Evolutionary conservation across 177 flowering plant species (phyloP).

Genomic region (Vitis hybrid): DNA sequence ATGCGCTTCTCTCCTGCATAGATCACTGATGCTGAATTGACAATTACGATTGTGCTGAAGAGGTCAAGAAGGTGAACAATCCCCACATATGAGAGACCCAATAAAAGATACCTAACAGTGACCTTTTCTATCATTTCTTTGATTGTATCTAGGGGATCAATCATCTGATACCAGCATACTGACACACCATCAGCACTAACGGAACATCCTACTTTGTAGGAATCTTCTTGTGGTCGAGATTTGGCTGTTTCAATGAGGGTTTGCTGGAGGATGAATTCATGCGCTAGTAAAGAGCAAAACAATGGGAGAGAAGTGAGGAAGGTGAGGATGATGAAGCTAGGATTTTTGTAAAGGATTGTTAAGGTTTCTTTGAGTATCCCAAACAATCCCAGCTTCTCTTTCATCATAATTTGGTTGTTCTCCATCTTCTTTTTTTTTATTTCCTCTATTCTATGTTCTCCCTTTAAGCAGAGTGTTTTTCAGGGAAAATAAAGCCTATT

Average conservation of each 20-base stretch:
- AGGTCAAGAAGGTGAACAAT: conserved; percentile 28
- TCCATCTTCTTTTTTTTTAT: background rate
- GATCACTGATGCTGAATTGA: conserved; percentile 19
- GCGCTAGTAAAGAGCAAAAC: no score
- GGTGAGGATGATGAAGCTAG: conserved; percentile 18
- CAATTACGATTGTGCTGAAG: conserved; percentile 12
- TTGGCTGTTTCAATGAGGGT: conserved; percentile 9
- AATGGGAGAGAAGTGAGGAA: conserved; percentile 16
- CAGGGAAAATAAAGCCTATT: background rate
- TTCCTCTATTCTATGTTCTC: background rate
- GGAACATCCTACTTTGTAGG: no score
- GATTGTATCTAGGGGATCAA: no score
- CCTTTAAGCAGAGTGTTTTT: background rate
- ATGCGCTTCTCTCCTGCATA: conserved; percentile 11
- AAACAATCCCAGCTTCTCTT: conserved; percentile 8
- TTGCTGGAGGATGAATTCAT: conserved; percentile 8
- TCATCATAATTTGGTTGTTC: background rate
- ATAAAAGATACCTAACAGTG: no score
- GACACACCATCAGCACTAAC: no score
- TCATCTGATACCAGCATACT: no score
- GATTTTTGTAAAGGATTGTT: conserved; percentile 8
- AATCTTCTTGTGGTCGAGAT: background rate
- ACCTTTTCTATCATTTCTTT: no score
- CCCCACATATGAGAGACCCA: no score
- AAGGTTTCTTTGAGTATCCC: conserved; percentile 14